Conservation (phyloP, 2,329 filamentous ascomycete genomes). For the Pyrenophora teres region DNA sequence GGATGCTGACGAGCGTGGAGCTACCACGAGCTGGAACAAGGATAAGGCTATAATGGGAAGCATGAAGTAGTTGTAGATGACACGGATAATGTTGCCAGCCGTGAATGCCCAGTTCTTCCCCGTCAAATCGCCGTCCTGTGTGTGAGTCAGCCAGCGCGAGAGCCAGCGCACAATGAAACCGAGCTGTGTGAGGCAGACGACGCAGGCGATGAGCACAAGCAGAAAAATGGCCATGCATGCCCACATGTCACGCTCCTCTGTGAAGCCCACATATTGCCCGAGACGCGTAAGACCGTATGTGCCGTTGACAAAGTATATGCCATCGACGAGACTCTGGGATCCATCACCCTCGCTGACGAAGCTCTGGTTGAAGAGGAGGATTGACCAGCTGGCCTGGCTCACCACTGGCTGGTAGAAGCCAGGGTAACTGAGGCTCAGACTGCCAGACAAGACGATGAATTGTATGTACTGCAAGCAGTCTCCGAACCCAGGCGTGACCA, state of each 20-base stretch:
- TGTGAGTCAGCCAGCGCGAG: slow-evolving; percentile 71
- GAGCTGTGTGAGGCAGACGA: slow-evolving; percentile 72
- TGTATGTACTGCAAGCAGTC: slow-evolving; percentile 98
- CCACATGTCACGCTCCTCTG: slow-evolving; percentile 79
- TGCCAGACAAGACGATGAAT: slow-evolving; percentile 86
- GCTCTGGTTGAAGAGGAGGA: slow-evolving; percentile 90
- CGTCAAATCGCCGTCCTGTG: slow-evolving; percentile 82
- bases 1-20: slow-evolving; percentile 67
- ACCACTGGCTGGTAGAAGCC: slow-evolving; percentile 92
- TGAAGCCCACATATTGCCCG: slow-evolving; percentile 82
- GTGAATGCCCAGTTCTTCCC: slow-evolving; percentile 89
- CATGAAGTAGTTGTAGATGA: slow-evolving; percentile 91
- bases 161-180: slow-evolving; percentile 79
- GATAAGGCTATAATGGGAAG: slow-evolving; percentile 85
- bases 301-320: slow-evolving; percentile 81
- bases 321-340: slow-evolving; percentile 73
- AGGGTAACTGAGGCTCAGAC: slow-evolving; percentile 83
- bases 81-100: slow-evolving; percentile 64
- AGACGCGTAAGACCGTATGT: slow-evolving; percentile 79
- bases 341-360: slow-evolving; percentile 73
- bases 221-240: slow-evolving; percentile 93
- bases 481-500: slow-evolving; percentile 94
- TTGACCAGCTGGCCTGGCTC: slow-evolving; percentile 86
- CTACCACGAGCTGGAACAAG: slow-evolving; percentile 86
- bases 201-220: slow-evolving; percentile 71